Evolutionary conservation across 805 yeast genomes (phyloP).

Genomic region (Teunomyces panamensis): DNA sequence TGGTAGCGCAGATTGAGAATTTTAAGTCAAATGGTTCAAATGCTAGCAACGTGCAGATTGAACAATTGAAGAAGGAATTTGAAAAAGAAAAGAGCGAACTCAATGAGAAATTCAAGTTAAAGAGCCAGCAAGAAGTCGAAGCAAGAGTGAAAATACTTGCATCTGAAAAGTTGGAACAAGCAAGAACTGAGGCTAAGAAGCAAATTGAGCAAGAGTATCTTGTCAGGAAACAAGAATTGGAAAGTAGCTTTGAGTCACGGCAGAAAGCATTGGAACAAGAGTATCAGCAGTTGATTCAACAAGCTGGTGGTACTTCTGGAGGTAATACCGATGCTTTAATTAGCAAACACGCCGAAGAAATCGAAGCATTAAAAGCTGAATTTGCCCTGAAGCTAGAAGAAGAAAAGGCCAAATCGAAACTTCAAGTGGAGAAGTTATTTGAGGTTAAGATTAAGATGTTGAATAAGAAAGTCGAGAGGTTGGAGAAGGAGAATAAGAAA

Average conservation of each 20-base stretch:
- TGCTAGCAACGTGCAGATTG: constrained; percentile 5
- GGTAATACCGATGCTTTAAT: constrained; percentile 12
- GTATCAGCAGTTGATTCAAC: constrained; percentile 19
- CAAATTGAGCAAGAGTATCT: background rate
- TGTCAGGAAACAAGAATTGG: constrained; percentile 12
- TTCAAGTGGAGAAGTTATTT: constrained; percentile 53
- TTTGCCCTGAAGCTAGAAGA: constrained; percentile 17
- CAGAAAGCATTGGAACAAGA: constrained; percentile 38
- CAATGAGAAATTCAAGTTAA: constrained; percentile 19
- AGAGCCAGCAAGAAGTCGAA: constrained; percentile 22
- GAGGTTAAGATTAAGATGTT: constrained; percentile 58
- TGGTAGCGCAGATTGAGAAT: constrained; percentile 18
- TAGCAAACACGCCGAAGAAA: constrained; percentile 12
- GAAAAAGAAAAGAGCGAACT: constrained; percentile 18
- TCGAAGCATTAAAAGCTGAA: constrained; percentile 15
- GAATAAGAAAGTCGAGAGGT: constrained; percentile 50
- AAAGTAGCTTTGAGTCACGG: constrained; percentile 15
- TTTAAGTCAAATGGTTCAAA: constrained; percentile 27
- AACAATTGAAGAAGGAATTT: constrained; percentile 11
- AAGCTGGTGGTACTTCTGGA: background rate
- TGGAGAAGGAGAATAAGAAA: constrained; percentile 26
- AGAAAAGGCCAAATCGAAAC: constrained; percentile 40
- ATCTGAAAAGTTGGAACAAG: constrained; percentile 7
- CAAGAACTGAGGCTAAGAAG: background rate
- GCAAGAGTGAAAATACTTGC: background rate